Evolutionary conservation across 2,329 filamentous ascomycete genomes (phyloP), one percentile per base, ranked within the genome.

Genomic region (Neoarthrinium moseri): DNA sequence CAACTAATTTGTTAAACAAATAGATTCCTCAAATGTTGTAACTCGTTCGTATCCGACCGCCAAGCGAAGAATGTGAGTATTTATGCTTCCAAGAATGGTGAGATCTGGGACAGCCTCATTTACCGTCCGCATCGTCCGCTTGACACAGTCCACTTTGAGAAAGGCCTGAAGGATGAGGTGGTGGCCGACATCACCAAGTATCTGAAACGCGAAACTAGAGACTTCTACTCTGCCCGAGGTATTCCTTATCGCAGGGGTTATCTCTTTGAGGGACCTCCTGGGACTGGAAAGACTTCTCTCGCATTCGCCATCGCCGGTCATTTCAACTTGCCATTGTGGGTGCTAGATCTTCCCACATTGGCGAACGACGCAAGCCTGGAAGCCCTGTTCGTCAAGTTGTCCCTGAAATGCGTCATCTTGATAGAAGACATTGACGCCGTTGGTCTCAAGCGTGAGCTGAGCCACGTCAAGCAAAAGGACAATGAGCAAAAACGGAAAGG

Each of bases 161-260:
- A 65, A 33, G 50, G 56, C 18, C 51, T 57, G n/a, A 86, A 87
- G 55, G 75, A 83, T 48, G 71, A 74, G n/a, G 81, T 90, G 23
- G 72, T 89, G 0, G 70, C 74, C n/a, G 86, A 90, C 59, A 78
- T 90, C 7, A 70, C 74, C 50, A 81, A 82, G 49, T 91, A 90
- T 56, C 72, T 89, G 15, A 67, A 72, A 6, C 80, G 80, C 22
- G 71, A 51, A 2, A 67, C 65, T 2, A 58, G 80, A 12, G 78
- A 76, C 18, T 90, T 86, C 78, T 90, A 90, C 61, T 74, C 84
- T 23, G 78, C 86, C 48, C 79, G 86, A 20, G 86, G 86, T 20
- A 89, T 90, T 48, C 86, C 87, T 0, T 90, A 90, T 58, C 75
- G 86, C 10, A 71, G 86, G 42, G 87, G 86, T 8, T 90, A 89